phyloP scores from a whole-genome alignment of 805 yeast species.

The Candida sithepensis region DNA sequence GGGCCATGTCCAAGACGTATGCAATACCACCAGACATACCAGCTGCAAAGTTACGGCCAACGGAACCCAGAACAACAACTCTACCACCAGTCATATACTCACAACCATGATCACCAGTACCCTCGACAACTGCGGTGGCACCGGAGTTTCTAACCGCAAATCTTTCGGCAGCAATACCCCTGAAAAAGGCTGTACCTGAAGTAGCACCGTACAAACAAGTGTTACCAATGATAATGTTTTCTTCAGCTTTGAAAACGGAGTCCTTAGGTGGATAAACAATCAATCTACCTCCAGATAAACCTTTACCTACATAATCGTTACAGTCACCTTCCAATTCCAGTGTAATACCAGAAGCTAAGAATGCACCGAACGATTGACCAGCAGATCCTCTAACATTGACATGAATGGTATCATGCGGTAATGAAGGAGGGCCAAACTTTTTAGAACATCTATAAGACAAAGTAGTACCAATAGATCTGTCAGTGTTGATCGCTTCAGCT shows the following conservation, averaged over 20 bases:
- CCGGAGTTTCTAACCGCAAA: constrained; percentile 98
- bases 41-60: constrained; percentile 93
- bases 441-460: constrained; percentile 91
- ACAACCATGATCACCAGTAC: constrained; percentile 98
- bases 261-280: constrained; percentile 88
- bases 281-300: constrained; percentile 91
- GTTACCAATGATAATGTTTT: constrained; percentile 94
- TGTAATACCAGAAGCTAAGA: constrained; percentile 93
- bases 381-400: constrained; percentile 91
- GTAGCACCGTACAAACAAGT: constrained; percentile 98
- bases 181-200: constrained; percentile 85
- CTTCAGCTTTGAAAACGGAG: constrained; percentile 87
- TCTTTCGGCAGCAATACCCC: constrained; percentile 98
- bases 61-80: constrained; percentile 84
- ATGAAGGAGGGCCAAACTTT: constrained; percentile 85
- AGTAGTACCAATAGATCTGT: constrained; percentile 94
- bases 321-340: constrained; percentile 96
- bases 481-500: constrained; percentile 91
- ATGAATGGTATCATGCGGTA: constrained; percentile 95
- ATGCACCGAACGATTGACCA: constrained; percentile 98
- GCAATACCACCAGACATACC: constrained; percentile 99
- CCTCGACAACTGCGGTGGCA: constrained; percentile 94
- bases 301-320: constrained; percentile 97
- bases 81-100: constrained; percentile 99
- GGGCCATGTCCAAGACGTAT: constrained; percentile 92